Conservation (phyloP, 1,284 basidiomycete genomes). For the Malassezia psittaci region DNA sequence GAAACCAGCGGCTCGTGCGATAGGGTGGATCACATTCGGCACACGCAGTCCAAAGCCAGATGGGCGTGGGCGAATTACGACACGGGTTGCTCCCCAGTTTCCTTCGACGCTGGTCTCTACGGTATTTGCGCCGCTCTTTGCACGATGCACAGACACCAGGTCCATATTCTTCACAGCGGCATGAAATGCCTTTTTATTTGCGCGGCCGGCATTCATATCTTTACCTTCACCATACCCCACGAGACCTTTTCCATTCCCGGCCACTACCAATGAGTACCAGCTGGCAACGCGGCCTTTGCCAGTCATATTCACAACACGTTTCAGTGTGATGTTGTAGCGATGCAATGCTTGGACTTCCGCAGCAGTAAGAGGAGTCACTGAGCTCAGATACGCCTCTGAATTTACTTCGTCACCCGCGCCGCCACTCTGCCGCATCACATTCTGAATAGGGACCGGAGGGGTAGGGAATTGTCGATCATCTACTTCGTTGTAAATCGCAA, state of each 20-base stretch:
- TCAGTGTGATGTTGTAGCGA: constrained; percentile 38
- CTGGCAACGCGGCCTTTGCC: constrained; percentile 71
- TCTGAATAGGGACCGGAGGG: constrained; percentile 27
- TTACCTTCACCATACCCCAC: constrained; percentile 85
- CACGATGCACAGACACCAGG: constrained; percentile 55
- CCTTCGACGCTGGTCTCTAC: constrained; percentile 70
- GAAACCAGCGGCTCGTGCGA: constrained; percentile 84
- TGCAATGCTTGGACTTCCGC: constrained; percentile 36
- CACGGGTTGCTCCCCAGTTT: constrained; percentile 75
- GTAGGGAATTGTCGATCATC: constrained; percentile 28
- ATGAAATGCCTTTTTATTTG: constrained; percentile 59
- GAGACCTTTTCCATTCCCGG: constrained; percentile 72
- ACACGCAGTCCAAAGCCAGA: constrained; percentile 79
- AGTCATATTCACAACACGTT: constrained; percentile 66
- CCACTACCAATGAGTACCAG: constrained; percentile 62
- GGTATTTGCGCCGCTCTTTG: constrained; percentile 55
- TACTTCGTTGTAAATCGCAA: constrained; percentile 33
- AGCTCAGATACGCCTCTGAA: constrained; percentile 31
- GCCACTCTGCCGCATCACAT: constrained; percentile 23
- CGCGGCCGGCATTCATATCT: constrained; percentile 56
- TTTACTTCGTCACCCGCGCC: constrained; percentile 33
- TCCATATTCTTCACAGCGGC: constrained; percentile 79
- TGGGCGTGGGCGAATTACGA: constrained; percentile 76
- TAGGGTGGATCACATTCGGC: constrained; percentile 72
- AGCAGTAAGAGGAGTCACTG: constrained; percentile 38